Evolutionary conservation across 2,329 filamentous ascomycete genomes (phyloP).

Genomic region (Hypoxylon sp.): DNA sequence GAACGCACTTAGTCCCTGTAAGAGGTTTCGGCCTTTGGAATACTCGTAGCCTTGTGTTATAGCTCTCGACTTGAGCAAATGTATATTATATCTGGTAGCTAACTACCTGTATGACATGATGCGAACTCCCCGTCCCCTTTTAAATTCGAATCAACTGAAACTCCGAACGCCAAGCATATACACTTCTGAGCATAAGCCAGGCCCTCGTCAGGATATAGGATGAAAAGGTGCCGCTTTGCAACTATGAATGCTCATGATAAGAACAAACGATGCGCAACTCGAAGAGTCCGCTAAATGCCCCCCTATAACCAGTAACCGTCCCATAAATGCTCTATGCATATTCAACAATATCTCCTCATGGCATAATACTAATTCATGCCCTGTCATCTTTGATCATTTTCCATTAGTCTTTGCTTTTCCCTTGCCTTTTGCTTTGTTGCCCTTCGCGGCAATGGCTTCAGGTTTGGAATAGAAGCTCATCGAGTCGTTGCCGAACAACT

Average conservation of each 20-base stretch:
- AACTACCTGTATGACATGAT: conserved; percentile 24
- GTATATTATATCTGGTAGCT: conserved; percentile 29
- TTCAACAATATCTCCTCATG: conserved; percentile 7
- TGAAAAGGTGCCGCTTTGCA: conserved; percentile 5
- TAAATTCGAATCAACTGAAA: conserved; percentile 26
- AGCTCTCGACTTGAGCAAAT: conserved; percentile 11
- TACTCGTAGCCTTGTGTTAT: not conserved
- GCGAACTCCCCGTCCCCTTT: conserved; percentile 27
- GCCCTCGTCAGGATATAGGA: conserved; percentile 3
- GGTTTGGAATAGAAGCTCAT: conserved; percentile 64
- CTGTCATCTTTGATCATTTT: conserved; percentile 25
- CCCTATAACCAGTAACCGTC: not conserved
- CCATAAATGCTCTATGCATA: conserved; percentile 9
- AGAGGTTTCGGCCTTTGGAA: not conserved
- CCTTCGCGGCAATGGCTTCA: conserved; percentile 56
- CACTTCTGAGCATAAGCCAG: conserved; percentile 9
- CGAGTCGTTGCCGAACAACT: conserved; percentile 77
- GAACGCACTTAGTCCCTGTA: not conserved
- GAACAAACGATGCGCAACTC: not conserved
- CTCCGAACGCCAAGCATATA: conserved; percentile 17
- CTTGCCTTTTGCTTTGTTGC: conserved; percentile 47
- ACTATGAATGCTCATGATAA: conserved; percentile 12
- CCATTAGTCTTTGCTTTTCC: conserved; percentile 48
- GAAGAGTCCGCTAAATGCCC: conserved; percentile 16
- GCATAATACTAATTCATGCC: conserved; percentile 5